Base-by-base conservation (phyloP, 331 rosid genomes). In the Saraca asoca region DNA sequence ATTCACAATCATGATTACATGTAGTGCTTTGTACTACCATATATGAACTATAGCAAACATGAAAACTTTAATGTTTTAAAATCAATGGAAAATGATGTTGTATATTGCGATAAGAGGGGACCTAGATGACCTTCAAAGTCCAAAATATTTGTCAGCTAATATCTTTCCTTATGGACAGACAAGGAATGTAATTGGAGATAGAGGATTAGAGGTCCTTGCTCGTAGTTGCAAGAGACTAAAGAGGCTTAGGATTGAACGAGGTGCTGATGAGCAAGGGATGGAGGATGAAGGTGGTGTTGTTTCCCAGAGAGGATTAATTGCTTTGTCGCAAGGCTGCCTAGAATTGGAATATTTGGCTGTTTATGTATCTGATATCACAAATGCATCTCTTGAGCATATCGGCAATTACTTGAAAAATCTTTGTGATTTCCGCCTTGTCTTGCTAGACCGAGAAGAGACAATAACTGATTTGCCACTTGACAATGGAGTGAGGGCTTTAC, bases 101-200 rank as follows among this genome's bases (percentile, higher is more conserved):
- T 41, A 38, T 10, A 34, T 44, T 49, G 37, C 50, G 69, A 33
- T 12, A 16, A 18, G 50, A 17, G 48, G 44, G 46, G 49, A 19
- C 16, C 19, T 42, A 55, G 55, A 62, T 58, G 63, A 34, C 29
- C 41, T 39, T 50, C 55, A 6, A 12, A 12, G 50, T 57, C 49
- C 60, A 77, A 58, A 54, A 58, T 59, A 29, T 71, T 15, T 15
- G 12, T 66, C 16, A 74, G 39, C 59, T 35, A 49, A 50, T 2
- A 64, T 46, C 15, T 60, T 75, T 78, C 77, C 8, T 64, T 44
- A 38, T 81, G 68, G 56, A 49, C 96, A 94, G 99, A 81, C 96
- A 35, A 86, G 99, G 82, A 88, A 94, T 69, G 99, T 90, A 33
- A 90, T 90, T 58, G 98, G 98, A 69, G 98, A 94, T 71, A 84